Evolutionary conservation across 768 basidiomycete genomes (phyloP), one percentile per base, ranked within the genome.

Genomic region (Termitomyces sp.): DNA sequence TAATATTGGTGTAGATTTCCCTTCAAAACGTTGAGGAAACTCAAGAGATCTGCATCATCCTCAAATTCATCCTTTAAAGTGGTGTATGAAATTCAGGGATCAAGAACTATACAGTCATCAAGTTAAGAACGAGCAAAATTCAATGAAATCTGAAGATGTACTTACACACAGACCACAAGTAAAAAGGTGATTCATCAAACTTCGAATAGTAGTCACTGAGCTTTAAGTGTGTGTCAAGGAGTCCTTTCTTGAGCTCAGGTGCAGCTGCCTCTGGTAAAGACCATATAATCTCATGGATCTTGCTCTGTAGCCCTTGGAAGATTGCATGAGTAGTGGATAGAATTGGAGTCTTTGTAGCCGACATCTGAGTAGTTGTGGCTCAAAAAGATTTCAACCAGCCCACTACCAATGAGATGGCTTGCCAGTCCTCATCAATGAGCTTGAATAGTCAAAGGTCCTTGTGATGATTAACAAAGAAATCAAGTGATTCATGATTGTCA

Each of bases 321-420:
- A 75, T 65, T 0, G 74, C 72, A 60, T 75, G 73, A 0, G 66
- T 66, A 0, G 69, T 70, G 1, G 74, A 78, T 0, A 77, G 62
- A 66, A 73, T 76, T 0, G 74, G 67, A 1, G 59, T 20, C 55
- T 71, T 73, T 0, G 75, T 77, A 11, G 66, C 33, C 0, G 74
- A 78, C 76, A 78, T 78, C 22, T 73, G 59, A 3, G 69, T 69
- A 18, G 73, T 73, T 24, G 69, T 71, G 12, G 55, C 53, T 2
- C 66, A 62, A 40, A 70, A 74, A 0, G 58, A 56, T 12, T 63
- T 39, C 0, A 73, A 61, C 70, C 70, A 73, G 1, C 45, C 39
- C 1, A 59, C 32, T 3, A 69, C 66, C 22, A 64, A 24, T 2
- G 15, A 15, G 24, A 73, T 62, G 1, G 63, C 55, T 1, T 57